phyloP scores from a whole-genome alignment of 768 basidiomycete species.

The Amanita polypyramis region DNA sequence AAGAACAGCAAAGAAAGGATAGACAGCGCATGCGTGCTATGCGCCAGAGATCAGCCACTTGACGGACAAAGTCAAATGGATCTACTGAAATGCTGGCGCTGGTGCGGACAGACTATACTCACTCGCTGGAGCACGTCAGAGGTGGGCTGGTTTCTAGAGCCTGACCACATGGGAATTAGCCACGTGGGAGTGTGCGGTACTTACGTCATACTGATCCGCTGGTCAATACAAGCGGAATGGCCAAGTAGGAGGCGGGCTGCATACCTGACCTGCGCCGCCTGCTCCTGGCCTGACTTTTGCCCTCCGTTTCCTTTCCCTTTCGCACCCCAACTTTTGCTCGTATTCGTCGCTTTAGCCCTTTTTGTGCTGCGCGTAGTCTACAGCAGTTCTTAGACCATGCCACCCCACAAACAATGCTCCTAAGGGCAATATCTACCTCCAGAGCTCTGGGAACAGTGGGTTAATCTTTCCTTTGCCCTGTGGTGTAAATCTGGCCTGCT shows the following conservation, averaged over 20 bases:
- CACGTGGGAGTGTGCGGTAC: not conserved
- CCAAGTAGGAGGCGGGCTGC: not conserved
- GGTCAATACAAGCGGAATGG: not conserved
- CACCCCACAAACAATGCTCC: not conserved
- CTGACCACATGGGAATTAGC: constrained; percentile 8
- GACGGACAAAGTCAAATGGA: constrained; percentile 10
- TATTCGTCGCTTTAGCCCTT: constrained; percentile 26
- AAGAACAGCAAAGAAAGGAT: constrained; percentile 54
- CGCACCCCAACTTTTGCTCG: constrained; percentile 6
- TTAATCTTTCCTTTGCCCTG: not conserved
- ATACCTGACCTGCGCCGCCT: not conserved
- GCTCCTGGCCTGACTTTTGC: constrained; percentile 1
- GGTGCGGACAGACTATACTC: constrained; percentile 10
- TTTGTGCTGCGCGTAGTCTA: constrained; percentile 16
- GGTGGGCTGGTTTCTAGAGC: constrained; percentile 11
- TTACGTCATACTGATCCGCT: constrained; percentile 6
- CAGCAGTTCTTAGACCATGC: not conserved
- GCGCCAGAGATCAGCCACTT: not conserved
- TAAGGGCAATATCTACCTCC: not conserved
- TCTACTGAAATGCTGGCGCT: constrained; percentile 14
- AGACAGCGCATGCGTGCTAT: constrained; percentile 42
- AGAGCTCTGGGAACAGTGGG: not conserved
- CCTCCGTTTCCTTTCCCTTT: constrained; percentile 9
- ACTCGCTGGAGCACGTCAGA: constrained; percentile 12
- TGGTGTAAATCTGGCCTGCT: not conserved